Conservation (phyloP, 129 eudicot species). For the Deinandra increscens region DNA sequence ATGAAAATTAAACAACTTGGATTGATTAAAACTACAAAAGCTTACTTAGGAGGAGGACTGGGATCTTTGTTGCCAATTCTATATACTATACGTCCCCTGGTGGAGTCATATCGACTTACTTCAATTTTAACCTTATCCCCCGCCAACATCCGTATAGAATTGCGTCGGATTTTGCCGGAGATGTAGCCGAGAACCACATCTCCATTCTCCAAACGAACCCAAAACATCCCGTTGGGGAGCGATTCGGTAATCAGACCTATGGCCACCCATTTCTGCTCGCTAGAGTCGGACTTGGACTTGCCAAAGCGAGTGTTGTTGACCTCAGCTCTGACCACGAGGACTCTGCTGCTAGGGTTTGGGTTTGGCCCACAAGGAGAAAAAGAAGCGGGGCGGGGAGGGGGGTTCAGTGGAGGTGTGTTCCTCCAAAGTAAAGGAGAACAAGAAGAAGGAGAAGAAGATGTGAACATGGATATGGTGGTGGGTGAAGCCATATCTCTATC, state of each 20-base stretch:
- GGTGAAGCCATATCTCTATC: too few species aligned
- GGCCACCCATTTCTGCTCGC: slow-evolving; percentile 44
- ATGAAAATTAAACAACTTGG: too few species aligned
- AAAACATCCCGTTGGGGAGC: slow-evolving; percentile 51
- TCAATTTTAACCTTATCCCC: slow-evolving; percentile 47
- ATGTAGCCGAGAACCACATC: slow-evolving; percentile 42
- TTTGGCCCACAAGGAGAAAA: too few species aligned
- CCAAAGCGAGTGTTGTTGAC: background rate
- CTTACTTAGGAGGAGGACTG: background rate
- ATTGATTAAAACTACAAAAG: too few species aligned
- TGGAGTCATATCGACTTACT: slow-evolving; percentile 44
- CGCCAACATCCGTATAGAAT: slow-evolving; percentile 32
- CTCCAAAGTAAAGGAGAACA: too few species aligned
- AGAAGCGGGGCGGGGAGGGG: too few species aligned
- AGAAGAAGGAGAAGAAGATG: too few species aligned
- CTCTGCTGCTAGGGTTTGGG: too few species aligned
- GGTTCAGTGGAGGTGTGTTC: too few species aligned
- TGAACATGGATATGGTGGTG: too few species aligned
- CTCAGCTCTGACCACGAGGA: background rate
- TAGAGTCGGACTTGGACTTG: background rate
- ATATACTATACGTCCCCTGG: slow-evolving; percentile 45
- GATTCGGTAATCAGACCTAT: slow-evolving; percentile 41
- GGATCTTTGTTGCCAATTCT: slow-evolving; percentile 38
- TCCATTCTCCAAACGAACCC: slow-evolving; percentile 41
- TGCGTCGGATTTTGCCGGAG: slow-evolving; percentile 41